phyloP scores from a whole-genome alignment of 805 yeast species.

The Sugiyamaella mastotermitis region DNA sequence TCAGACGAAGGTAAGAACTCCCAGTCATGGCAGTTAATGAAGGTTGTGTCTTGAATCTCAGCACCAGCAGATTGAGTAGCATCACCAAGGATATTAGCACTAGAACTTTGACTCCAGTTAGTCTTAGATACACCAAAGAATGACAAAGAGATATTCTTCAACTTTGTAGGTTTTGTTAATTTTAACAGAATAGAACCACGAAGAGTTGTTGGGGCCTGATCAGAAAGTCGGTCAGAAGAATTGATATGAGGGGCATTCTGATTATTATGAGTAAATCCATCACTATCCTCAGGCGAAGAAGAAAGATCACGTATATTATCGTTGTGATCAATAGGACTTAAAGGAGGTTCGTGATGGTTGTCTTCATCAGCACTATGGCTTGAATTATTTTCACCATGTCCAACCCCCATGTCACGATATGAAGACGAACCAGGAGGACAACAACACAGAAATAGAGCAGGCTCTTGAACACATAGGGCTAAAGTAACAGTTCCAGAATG shows the following conservation, averaged over 20 bases:
- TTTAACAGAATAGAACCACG: slow-evolving; percentile 74
- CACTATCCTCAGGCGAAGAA: not conserved
- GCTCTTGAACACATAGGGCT: slow-evolving; percentile 29
- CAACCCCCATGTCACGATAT: slow-evolving; percentile 14
- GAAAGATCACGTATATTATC: not conserved
- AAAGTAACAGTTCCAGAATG: slow-evolving; percentile 30
- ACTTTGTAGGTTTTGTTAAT: slow-evolving; percentile 62
- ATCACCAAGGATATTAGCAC: slow-evolving; percentile 17
- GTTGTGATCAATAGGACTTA: not conserved
- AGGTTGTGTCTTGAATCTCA: slow-evolving; percentile 28
- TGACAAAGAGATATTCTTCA: slow-evolving; percentile 57
- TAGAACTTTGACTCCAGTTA: slow-evolving; percentile 71
- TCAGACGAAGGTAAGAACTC: slow-evolving; percentile 26
- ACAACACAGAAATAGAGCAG: slow-evolving; percentile 26
- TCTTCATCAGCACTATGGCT: not conserved
- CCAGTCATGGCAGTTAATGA: slow-evolving; percentile 30
- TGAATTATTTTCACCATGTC: not conserved
- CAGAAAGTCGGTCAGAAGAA: slow-evolving; percentile 9
- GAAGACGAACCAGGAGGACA: slow-evolving; percentile 13
- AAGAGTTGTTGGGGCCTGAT: slow-evolving; percentile 42
- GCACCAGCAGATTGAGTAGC: slow-evolving; percentile 21
- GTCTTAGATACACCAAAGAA: slow-evolving; percentile 69
- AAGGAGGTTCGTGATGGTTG: not conserved
- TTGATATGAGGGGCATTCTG: not conserved
- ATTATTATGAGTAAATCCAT: not conserved